These are phyloP conservation scores for Brassica incana DNA, from an alignment of 345 rosid genomes.

Conservation along the genomic window DNA sequence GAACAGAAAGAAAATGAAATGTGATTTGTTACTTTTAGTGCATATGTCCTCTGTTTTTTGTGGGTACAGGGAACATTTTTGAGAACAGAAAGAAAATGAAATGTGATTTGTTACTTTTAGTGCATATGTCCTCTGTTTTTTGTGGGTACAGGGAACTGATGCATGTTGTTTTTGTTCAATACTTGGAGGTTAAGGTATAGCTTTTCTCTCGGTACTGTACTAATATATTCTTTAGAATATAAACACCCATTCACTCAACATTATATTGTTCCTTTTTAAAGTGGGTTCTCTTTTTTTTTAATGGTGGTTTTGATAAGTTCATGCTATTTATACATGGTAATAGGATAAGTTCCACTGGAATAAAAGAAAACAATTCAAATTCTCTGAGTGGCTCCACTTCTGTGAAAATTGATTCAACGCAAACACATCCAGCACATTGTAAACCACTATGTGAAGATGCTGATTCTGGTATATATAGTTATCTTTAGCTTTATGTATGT, in stretches of 20 bases:
- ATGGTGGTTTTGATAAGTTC: conserved; percentile 16
- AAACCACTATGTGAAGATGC: conserved; percentile 77
- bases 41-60: conserved; percentile 16
- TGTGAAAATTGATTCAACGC: conserved; percentile 64
- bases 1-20: not conserved
- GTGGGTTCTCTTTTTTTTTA: conserved; percentile 4
- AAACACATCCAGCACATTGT: conserved; percentile 67
- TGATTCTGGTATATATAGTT: conserved; percentile 69
- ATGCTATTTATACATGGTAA: conserved; percentile 50
- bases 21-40: conserved; percentile 19
- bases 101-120: too few species aligned
- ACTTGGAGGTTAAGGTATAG: conserved; percentile 85
- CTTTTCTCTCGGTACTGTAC: conserved; percentile 5
- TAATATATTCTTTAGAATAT: not conserved
- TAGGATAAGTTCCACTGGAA: conserved; percentile 51
- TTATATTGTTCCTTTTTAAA: conserved; percentile 3
- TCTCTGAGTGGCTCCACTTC: conserved; percentile 50
- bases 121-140: too few species aligned
- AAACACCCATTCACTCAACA: not conserved
- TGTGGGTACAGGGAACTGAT: too few species aligned
- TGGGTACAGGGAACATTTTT: conserved; percentile 69
- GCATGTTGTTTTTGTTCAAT: conserved; percentile 92
- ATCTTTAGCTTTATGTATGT: too few species aligned
- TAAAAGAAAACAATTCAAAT: conserved; percentile 48
- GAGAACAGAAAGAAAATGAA: too few species aligned